Evolutionary conservation across 768 basidiomycete genomes (phyloP).

Genomic region (Mycena polygramma): DNA sequence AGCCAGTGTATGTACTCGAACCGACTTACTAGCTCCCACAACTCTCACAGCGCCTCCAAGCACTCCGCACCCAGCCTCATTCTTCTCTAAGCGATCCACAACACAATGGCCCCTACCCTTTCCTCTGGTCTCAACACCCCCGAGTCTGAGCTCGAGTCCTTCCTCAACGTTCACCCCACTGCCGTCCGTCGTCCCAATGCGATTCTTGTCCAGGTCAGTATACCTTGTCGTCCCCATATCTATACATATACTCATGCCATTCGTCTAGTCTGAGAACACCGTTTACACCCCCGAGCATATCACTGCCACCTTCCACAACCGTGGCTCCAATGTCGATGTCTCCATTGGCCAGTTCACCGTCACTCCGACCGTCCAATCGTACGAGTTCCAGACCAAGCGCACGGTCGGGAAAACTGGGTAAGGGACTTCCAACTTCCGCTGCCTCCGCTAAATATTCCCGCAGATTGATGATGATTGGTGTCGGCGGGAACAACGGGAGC

Average conservation of each 20-base stretch:
- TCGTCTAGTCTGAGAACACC: constrained; percentile 77
- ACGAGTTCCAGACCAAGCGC: constrained; percentile 91
- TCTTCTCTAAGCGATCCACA: constrained; percentile 44
- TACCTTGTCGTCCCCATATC: not conserved
- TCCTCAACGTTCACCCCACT: constrained; percentile 86
- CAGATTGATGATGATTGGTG: constrained; percentile 96
- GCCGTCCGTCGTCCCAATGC: constrained; percentile 81
- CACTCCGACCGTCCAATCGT: constrained; percentile 82
- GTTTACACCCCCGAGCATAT: constrained; percentile 86
- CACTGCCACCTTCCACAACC: constrained; percentile 85
- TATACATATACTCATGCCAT: not conserved
- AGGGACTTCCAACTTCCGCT: constrained; percentile 44
- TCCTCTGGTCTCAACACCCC: constrained; percentile 82
- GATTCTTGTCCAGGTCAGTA: constrained; percentile 67
- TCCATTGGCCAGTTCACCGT: constrained; percentile 82
- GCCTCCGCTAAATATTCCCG: constrained; percentile 15
- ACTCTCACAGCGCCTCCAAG: constrained; percentile 86
- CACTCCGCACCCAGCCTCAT: constrained; percentile 77
- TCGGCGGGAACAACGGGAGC: constrained; percentile 97
- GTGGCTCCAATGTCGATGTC: constrained; percentile 77
- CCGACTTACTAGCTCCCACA: constrained; percentile 90
- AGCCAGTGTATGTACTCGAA: constrained; percentile 92
- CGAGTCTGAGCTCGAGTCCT: constrained; percentile 71
- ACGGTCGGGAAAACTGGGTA: constrained; percentile 94
- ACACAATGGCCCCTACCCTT: constrained; percentile 64